These are phyloP conservation scores for Bidens hawaiensis DNA, from an alignment of 140 eudicot species.

Conservation along the genomic window DNA sequence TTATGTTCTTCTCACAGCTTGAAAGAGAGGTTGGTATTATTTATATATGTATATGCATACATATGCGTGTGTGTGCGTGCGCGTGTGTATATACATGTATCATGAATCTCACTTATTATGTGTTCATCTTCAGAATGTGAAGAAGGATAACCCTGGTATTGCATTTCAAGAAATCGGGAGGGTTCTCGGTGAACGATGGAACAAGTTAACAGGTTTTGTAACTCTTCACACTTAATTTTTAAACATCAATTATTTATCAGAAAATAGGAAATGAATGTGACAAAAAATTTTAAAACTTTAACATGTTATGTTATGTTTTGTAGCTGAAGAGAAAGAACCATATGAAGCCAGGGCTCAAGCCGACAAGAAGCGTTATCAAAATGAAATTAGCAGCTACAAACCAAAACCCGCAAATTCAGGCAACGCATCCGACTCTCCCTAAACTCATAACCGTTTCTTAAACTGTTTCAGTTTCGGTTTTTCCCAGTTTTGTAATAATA, in stretches of 20 bases:
- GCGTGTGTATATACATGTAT: neutral
- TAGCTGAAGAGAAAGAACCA: constrained; percentile 86
- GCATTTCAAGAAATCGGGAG: constrained; percentile 66
- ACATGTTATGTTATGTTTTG: constrained; percentile 5
- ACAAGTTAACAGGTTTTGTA: constrained; percentile 68
- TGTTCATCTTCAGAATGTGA: constrained; percentile 56
- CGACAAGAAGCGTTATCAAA: constrained; percentile 72
- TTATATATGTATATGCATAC: neutral
- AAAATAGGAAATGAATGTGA: neutral
- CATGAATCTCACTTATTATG: neutral
- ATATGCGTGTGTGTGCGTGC: neutral
- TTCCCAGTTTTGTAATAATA: constrained; percentile 4
- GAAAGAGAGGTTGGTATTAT: constrained; percentile 72
- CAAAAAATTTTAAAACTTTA: neutral
- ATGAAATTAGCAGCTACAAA: constrained; percentile 68
- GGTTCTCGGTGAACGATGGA: constrained; percentile 96
- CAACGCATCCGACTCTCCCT: constrained; percentile 58
- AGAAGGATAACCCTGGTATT: constrained; percentile 77
- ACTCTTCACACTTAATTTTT: neutral
- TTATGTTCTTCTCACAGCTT: constrained; percentile 73
- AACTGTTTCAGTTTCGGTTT: neutral
- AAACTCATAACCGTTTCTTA: constrained; percentile 6
- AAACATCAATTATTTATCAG: neutral
- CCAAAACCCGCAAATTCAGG: constrained; percentile 48
- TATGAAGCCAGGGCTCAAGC: constrained; percentile 80